Evolutionary conservation across 345 rosid species (phyloP), one percentile per base, ranked within the genome.

Genomic region (Citrus hindsii): DNA sequence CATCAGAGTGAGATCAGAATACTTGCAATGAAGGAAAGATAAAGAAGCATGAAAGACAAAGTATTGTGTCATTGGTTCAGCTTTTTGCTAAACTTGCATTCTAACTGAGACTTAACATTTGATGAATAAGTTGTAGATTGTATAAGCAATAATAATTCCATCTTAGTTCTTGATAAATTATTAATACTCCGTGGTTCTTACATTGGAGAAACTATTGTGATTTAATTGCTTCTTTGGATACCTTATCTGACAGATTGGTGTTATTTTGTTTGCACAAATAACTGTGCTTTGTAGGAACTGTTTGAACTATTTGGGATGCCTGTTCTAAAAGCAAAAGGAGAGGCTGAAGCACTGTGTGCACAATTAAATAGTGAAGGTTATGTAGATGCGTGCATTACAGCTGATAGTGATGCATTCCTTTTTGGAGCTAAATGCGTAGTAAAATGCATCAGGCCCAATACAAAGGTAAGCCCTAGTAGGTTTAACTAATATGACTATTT

Each of bases 271-370:
- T 65, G 24, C 42, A 65, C 10, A 33, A 65, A 65, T 65, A 21
- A 65, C 10, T 8, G 10, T 65, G 24, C 32, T 83, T 62, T 68
- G 12, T 78, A 96, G 99, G 98, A 90, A 77, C 80, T 94, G 80
- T 91, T 96, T 69, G 82, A 91, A 77, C 82, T 96, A 37, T 85
- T 96, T n/a, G 97, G 98, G 74, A 91, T 96, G 85, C 99, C 97
- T 6, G 92, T 94, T 78, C 46, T 94, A 16, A 84, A 83, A 80
- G 97, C 97, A 9, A 86, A 84, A 33, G 95, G 97, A 40, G 99
- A 96, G 85, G 99, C 98, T 82, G 98, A 96, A 84, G 99, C 95
- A 25, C 84, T 92, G 74, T 96, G 97, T 79, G 97, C 97, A 6
- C 97, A 92, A 84, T 80, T 96, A 77, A 96, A 94, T 76, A 76